phyloP scores from a whole-genome alignment of 2,329 filamentous ascomycete species.

The Microdochium trichocladiopsis region DNA sequence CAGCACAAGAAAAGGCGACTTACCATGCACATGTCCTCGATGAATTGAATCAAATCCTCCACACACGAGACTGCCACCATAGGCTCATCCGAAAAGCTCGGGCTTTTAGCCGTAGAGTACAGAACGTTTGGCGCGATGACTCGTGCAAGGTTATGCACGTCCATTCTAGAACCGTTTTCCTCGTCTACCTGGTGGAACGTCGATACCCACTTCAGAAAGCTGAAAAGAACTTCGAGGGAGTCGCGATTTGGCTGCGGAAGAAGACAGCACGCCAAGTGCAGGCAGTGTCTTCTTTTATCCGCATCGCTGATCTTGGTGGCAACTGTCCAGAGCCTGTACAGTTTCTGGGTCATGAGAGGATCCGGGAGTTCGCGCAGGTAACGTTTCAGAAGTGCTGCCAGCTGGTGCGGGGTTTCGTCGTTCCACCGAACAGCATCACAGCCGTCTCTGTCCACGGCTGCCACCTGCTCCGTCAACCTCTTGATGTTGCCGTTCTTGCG shows the following conservation, averaged over 20 bases:
- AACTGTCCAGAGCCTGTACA: slow-evolving; percentile 84
- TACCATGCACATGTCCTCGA: slow-evolving; percentile 97
- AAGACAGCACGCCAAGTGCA: slow-evolving; percentile 88
- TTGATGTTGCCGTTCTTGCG: slow-evolving; percentile 99
- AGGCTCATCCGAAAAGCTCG: slow-evolving; percentile 73
- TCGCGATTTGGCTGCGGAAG: slow-evolving; percentile 89
- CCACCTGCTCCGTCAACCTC: slow-evolving; percentile 77
- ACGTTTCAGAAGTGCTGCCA: slow-evolving; percentile 89
- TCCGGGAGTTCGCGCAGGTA: slow-evolving; percentile 93
- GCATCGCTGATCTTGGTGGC: slow-evolving; percentile 82
- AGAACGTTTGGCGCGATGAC: slow-evolving; percentile 96
- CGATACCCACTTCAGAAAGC: slow-evolving; percentile 94
- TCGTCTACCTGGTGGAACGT: slow-evolving; percentile 97
- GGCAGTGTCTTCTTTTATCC: slow-evolving; percentile 72
- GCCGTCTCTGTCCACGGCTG: slow-evolving; percentile 78
- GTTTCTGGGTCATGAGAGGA: slow-evolving; percentile 88
- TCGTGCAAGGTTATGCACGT: slow-evolving; percentile 92
- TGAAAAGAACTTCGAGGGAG: slow-evolving; percentile 89
- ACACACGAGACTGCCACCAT: slow-evolving; percentile 93
- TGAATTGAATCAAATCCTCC: slow-evolving; percentile 82
- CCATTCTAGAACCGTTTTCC: slow-evolving; percentile 97
- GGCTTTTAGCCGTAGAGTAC: slow-evolving; percentile 59
- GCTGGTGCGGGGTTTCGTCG: slow-evolving; percentile 84
- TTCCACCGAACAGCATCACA: slow-evolving; percentile 81
- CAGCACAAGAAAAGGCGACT: slow-evolving; percentile 25